Conservation (phyloP, 1,284 basidiomycete genomes). For the Fomitopsis palustris region DNA sequence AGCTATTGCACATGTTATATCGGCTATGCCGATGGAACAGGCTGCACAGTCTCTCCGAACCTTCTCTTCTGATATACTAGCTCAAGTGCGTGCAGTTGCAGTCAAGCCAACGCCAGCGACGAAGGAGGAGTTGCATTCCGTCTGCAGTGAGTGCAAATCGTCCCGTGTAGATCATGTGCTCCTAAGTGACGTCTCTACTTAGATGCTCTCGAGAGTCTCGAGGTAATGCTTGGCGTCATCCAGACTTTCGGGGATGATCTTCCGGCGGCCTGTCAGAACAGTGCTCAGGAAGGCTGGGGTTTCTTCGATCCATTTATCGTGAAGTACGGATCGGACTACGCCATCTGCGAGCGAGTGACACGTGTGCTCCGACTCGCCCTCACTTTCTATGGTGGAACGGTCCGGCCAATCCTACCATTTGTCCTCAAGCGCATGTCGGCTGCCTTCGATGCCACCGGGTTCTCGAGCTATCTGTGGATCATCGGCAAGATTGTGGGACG, state of each 20-base stretch:
- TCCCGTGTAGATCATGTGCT: constrained; percentile 13
- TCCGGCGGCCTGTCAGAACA: constrained; percentile 77
- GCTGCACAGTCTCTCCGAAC: constrained; percentile 82
- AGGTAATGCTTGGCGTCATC: constrained; percentile 82
- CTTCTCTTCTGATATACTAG: constrained; percentile 75
- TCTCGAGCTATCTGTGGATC: constrained; percentile 94
- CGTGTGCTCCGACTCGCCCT: constrained; percentile 86
- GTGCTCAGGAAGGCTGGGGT: constrained; percentile 78
- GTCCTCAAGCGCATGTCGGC: constrained; percentile 75
- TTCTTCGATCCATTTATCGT: constrained; percentile 81
- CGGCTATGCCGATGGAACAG: constrained; percentile 84
- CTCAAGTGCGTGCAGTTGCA: constrained; percentile 64
- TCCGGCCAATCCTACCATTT: constrained; percentile 66
- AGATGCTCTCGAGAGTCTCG: constrained; percentile 88
- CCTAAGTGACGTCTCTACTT: not conserved
- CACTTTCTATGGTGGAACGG: constrained; percentile 73
- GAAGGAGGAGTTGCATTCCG: constrained; percentile 55
- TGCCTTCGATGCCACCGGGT: constrained; percentile 80
- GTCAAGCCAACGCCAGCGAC: constrained; percentile 47
- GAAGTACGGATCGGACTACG: constrained; percentile 78
- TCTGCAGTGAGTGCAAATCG: constrained; percentile 18
- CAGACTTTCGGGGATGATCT: constrained; percentile 79
- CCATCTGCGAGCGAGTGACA: constrained; percentile 82
- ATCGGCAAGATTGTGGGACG: constrained; percentile 77
- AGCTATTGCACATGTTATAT: constrained; percentile 93